Base-by-base conservation (phyloP, 352 stramenopile species). In the Peronospora destructor region DNA sequence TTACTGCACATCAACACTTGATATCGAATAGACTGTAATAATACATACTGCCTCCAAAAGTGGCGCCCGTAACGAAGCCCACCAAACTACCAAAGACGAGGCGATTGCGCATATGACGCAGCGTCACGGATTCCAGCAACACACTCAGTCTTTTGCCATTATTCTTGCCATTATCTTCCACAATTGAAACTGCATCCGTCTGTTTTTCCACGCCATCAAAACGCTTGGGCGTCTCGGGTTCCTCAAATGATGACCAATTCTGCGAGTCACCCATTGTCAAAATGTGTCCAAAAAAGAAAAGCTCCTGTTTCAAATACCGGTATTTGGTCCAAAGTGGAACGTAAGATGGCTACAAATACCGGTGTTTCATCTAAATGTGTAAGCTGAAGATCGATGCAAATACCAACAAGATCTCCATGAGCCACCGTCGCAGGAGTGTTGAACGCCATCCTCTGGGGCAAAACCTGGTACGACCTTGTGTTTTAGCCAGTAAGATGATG, bases 41-140 rank as follows among this genome's bases (percentile, higher is more conserved):
- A 11, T 38, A 79, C 73, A 59, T 66, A 87, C 76, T 87, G 45
- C 67, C 65, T 36, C 80, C 80, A 49, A 91, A 91, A 0, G 73
- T 88, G 23, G 76, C 76, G 52, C 80, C 80, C 0, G 76, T 91
- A 51, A 76, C 79, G 40, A 87, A 86, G 45, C 80, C 80, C 23
- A 91, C 80, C 42, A 91, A 66, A 8, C 73, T 78, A 43, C 80
- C 80, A 42, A 91, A 88, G 44, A 91, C 65, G 16, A 91, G 63
- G 6, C 76, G 75, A 49, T 91, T 86, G 47, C 76, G 79, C 53
- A 90, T 28, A 23, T 66, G 66, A 6, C 67, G 57, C 54, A 84
- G 51, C 26, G 76, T 59, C 38, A 68, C 52, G 7, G 74, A 45
- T 45, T 69, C 64, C 45, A 62, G 45, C 28, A 69, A 34, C 3